Percentiles rank a stretch among this genome's conserved stretches.
phyloP scores from a whole-genome alignment of 495 filamentous ascomycete genomes.

The Podospora tetraspora region DNA sequence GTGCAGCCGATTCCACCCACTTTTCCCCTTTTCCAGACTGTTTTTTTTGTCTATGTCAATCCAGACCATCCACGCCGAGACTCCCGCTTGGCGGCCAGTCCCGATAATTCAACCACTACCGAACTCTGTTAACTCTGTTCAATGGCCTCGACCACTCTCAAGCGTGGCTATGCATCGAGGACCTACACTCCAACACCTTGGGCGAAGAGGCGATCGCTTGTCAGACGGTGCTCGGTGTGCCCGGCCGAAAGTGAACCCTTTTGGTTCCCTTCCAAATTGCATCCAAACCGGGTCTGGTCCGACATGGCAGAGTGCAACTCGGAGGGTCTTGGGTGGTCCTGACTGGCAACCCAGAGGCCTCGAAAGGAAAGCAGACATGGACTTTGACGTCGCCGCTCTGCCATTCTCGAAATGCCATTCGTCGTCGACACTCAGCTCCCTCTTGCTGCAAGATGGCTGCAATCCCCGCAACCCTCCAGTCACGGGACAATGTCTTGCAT shows the following conservation, averaged over 20 bases:
- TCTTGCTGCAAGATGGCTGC: not conserved
- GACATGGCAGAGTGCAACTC: not conserved
- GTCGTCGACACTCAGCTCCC: not conserved
- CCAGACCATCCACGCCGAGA: not conserved
- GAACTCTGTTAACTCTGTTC: too few relatives aligned
- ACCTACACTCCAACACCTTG: too few relatives aligned
- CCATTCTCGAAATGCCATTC: not conserved
- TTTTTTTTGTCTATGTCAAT: not conserved
- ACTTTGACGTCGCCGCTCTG: too few relatives aligned
- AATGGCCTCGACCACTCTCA: not conserved
- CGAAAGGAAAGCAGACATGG: not conserved
- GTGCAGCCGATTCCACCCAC: conserved; percentile 10
- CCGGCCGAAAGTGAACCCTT: not conserved
- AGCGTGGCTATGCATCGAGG: not conserved
- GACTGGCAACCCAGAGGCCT: not conserved
- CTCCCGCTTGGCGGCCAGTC: not conserved
- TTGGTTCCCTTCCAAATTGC: not conserved
- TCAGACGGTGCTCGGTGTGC: not conserved
- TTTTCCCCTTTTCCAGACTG: conserved; percentile 24
- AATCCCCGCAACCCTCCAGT: not conserved
- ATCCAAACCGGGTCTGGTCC: not conserved
- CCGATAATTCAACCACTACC: not conserved
- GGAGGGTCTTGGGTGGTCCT: not conserved
- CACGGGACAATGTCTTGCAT: not conserved
- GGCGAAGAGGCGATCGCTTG: not conserved